A percentile compares a stretch with the other conserved stretches of the same genome.
phyloP scores from a whole-genome alignment of 805 yeast species.

The Lipomyces mesembrius region DNA sequence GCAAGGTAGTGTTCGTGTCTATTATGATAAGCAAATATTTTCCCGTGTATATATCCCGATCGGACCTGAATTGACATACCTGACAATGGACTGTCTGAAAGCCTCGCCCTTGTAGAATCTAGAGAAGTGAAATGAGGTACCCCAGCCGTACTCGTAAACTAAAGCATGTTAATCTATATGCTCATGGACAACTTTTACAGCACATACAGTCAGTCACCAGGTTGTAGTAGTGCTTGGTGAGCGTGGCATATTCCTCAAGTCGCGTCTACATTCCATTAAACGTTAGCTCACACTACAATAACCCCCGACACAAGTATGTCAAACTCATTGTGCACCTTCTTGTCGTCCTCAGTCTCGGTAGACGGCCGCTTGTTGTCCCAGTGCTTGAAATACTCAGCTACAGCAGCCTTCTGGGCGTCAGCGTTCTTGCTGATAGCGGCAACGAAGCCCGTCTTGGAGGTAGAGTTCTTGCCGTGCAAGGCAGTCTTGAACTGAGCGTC shows the following conservation, averaged over 20 bases:
- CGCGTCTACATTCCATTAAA: conserved; percentile 50
- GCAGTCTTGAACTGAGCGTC: conserved; percentile 81
- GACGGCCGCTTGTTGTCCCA: conserved; percentile 89
- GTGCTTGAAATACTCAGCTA: conserved; percentile 89
- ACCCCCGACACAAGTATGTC: background rate
- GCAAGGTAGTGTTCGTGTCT: conserved; percentile 97
- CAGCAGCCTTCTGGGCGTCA: conserved; percentile 80
- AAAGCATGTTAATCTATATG: background rate
- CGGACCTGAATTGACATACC: conserved; percentile 33
- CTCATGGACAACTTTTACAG: background rate
- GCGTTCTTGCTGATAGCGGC: conserved; percentile 80
- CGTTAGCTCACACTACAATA: background rate
- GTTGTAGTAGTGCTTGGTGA: conserved; percentile 95
- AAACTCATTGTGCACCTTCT: conserved; percentile 37
- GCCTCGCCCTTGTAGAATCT: conserved; percentile 93
- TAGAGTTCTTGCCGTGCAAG: conserved; percentile 77
- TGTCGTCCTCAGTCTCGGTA: conserved; percentile 65
- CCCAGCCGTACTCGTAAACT: conserved; percentile 98
- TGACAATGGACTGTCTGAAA: conserved; percentile 88
- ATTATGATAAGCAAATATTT: background rate
- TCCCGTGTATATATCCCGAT: background rate
- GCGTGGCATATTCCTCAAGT: conserved; percentile 81
- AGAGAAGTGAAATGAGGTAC: conserved; percentile 95
- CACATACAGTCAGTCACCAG: conserved; percentile 79
- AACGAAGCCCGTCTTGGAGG: conserved; percentile 67